Percentiles rank a stretch among this genome's conserved stretches.
Evolutionary conservation across 2,329 filamentous ascomycete species (phyloP).

Genomic region (Ophiostoma montium): DNA sequence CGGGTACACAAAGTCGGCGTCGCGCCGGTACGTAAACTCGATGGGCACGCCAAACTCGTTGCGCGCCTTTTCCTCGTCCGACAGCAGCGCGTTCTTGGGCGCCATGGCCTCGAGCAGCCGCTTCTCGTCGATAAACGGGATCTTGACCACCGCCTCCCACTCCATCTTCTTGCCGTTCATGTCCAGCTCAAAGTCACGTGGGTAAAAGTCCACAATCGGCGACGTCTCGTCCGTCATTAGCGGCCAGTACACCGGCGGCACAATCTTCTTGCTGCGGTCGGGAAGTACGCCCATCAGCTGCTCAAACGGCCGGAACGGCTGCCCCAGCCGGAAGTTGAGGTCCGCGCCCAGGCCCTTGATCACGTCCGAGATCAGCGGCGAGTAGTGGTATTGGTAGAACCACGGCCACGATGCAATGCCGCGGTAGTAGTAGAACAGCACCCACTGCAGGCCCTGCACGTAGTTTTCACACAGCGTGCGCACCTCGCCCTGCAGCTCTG

Average conservation of each 20-base stretch:
- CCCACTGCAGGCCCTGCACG: conserved; percentile 94
- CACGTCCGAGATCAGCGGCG: conserved; percentile 87
- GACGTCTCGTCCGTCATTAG: conserved; percentile 86
- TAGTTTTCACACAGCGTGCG: conserved; percentile 84
- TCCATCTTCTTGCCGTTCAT: conserved; percentile 99
- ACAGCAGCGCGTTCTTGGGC: conserved; percentile 65
- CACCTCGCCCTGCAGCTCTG: conserved; percentile 63
- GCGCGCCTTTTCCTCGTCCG: conserved; percentile 61
- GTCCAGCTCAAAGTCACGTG: conserved; percentile 88
- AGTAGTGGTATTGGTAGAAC: conserved; percentile 96
- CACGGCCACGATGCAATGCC: conserved; percentile 97
- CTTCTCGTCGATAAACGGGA: conserved; percentile 93
- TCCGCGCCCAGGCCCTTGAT: conserved; percentile 75
- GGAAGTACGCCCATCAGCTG: conserved; percentile 97
- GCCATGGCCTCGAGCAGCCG: conserved; percentile 75
- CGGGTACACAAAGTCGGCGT: conserved; percentile 68
- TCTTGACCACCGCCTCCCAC: conserved; percentile 98
- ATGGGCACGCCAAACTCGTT: conserved; percentile 87
- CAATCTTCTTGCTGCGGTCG: conserved; percentile 93
- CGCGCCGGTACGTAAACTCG: conserved; percentile 77
- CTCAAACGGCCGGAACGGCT: conserved; percentile 89
- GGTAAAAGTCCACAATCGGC: conserved; percentile 96
- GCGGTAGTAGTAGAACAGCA: conserved; percentile 93
- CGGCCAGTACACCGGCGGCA: conserved; percentile 72
- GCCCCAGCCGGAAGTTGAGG: conserved; percentile 83